Conservation (phyloP, 768 basidiomycete species). For the Phaffia australis region DNA sequence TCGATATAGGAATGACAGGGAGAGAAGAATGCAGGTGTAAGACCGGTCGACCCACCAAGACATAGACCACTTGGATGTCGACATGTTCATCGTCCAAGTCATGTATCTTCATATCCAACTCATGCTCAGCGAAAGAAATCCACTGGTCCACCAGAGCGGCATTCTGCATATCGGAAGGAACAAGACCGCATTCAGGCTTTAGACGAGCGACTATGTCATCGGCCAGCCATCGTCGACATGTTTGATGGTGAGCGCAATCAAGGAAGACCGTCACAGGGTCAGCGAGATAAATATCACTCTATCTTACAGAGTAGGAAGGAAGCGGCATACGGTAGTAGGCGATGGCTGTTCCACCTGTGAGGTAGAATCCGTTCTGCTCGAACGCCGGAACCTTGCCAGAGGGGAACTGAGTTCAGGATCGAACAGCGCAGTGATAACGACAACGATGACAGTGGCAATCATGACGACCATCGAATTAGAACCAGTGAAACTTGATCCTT, state of each 20-base stretch:
- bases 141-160: constrained; percentile 75
- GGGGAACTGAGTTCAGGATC: constrained; percentile 41
- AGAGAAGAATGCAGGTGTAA: no score
- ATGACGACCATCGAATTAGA: no score
- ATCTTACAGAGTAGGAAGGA: constrained; percentile 1
- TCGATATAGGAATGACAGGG: no score
- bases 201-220: constrained; percentile 54
- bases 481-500: neutral
- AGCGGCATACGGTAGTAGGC: constrained; percentile 71
- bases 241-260: neutral
- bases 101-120: neutral
- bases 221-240: neutral
- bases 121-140: constrained; percentile 49
- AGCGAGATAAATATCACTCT: neutral
- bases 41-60: no score
- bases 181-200: constrained; percentile 65
- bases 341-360: constrained; percentile 69
- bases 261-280: neutral
- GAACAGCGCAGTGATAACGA: neutral
- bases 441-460: no score
- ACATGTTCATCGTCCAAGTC: no score
- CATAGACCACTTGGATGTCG: no score
- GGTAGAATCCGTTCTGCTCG: constrained; percentile 64
- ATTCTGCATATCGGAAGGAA: constrained; percentile 56
- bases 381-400: constrained; percentile 75